Base-by-base conservation (phyloP, 2,329 filamentous ascomycete genomes). In the Sarocladium strictum region DNA sequence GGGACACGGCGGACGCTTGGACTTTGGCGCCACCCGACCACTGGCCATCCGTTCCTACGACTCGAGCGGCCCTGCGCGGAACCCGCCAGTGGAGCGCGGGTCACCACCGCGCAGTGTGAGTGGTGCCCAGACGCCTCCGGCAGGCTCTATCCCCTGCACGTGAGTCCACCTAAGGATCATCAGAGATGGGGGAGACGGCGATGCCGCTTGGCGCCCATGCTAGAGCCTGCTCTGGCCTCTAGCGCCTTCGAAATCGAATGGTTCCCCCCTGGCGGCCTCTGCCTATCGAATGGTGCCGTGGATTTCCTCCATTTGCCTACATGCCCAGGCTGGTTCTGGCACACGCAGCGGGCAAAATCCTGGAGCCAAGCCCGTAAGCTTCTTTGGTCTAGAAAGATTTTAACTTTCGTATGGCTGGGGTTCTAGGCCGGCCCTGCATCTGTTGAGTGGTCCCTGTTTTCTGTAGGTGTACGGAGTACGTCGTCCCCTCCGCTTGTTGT, bases 81-180 rank as follows among this genome's bases (percentile, higher is more conserved):
- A 51, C 27, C 47, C 47, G 47, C 26, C 47, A 51, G 47, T 35
- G 23, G 23, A 49, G 9, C 11, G 43, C 24, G 43, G 26, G 15
- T n/a, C 26, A 14, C 17, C 4, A 32, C 14, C 47, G 12, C n/a
- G 47, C 11, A 11, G 27, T 51, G 47, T 51, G 47, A 51, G 47
- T 51, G 47, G 47, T 51, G 47, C 47, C 47, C 47, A 51, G 47
- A 51, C 43, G 26, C 17, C 47, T 35, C 40, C 40, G 23, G 40
- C 35, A 45, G 23, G 17, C 40, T 15, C 24, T 15, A 6, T 45
- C 40, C 17, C n/a, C 21, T 24, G 40, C 4, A 21, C 17, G 21
- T 9, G 15, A 4, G 17, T 23, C 40, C 10, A n/a, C n/a, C n/a
- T n/a, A n/a, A n/a, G n/a, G 43, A 49, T 49, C 43, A 12, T 27